Conservation (phyloP, 2,329 filamentous ascomycete genomes). For the Fusarium domesticum region DNA sequence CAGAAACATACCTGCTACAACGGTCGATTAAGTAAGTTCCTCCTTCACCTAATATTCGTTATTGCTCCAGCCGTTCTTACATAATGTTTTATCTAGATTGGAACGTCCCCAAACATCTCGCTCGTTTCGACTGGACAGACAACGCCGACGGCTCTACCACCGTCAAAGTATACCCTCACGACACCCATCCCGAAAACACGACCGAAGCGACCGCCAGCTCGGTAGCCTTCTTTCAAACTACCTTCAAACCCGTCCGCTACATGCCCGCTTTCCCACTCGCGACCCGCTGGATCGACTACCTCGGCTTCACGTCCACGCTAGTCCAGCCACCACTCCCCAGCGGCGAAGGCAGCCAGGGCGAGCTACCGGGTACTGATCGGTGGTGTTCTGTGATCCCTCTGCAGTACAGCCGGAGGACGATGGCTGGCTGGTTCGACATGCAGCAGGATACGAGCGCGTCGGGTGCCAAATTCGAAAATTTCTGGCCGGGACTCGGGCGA, state of each 20-base stretch:
- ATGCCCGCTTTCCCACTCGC: slow-evolving; percentile 45
- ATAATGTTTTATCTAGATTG: too few relatives aligned
- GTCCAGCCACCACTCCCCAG: slow-evolving; percentile 50
- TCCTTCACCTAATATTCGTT: background rate
- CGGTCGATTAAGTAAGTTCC: slow-evolving; percentile 47
- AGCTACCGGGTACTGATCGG: slow-evolving; percentile 45
- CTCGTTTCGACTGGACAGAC: slow-evolving; percentile 46
- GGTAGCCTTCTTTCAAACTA: slow-evolving; percentile 46
- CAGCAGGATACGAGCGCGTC: slow-evolving; percentile 34
- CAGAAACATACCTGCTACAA: slow-evolving; percentile 52
- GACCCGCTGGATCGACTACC: slow-evolving; percentile 35
- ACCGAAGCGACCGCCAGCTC: slow-evolving; percentile 34
- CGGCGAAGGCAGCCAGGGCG: slow-evolving; percentile 37
- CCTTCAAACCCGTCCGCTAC: slow-evolving; percentile 41
- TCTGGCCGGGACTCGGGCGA: slow-evolving; percentile 46
- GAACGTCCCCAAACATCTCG: slow-evolving; percentile 56
- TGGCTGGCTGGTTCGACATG: slow-evolving; percentile 48
- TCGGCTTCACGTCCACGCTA: slow-evolving; percentile 43
- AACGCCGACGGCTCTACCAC: slow-evolving; percentile 35
- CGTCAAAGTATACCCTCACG: slow-evolving; percentile 46
- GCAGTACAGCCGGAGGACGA: slow-evolving; percentile 31
- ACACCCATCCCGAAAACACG: slow-evolving; percentile 30
- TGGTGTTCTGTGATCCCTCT: slow-evolving; percentile 42
- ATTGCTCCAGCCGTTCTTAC: too few relatives aligned
- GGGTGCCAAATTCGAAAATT: slow-evolving; percentile 38